Base-by-base conservation (phyloP, 139 green algal species). In the Chlorella sp. region DNA sequence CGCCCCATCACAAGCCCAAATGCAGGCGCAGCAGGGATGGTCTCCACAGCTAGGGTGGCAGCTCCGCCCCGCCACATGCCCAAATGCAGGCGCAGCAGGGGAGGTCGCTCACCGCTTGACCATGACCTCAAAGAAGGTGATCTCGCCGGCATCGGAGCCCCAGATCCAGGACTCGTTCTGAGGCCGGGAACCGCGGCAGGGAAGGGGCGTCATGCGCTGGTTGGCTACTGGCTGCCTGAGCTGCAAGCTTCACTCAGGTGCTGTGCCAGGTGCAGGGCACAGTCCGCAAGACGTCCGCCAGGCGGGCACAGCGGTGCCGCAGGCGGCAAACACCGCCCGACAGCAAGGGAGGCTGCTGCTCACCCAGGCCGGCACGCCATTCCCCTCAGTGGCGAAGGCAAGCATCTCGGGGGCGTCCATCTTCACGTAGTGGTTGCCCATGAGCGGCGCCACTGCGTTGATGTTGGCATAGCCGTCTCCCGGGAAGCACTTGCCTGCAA, bases 351-450 rank as follows among this genome's bases (percentile, higher is more conserved):
- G 14, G 9, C 5, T 67, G 58, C 16, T 8, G 64, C 38, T n/a
- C n/a, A 73, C 8, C 65, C 22, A 44, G 65, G n/a, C 22, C 13
- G 65, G 62, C 62, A 69, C 28, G 5, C 30, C 30, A 3, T 16
- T 26, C n/a, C 8, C n/a, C 11, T 17, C 65, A 44, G n/a, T 34
- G n/a, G 30, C 65, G 5, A 28, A 20, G n/a, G 41, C 67, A 16
- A 30, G 1, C 2, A 74, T 74, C 67, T 74, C 67, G 3, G 67
- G 67, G 1, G 67, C 34, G 26, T 44, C 67, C 13, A 19, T 36
- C 41, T 8, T 17, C 67, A 74, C n/a, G 67, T 48, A 74, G 67
- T 74, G 67, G 67, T 74, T 74, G 67, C 67, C 67, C 41, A 36
- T n/a, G 7, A 48, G 36, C 17, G 24, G 34, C 3, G 67, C n/a